A percentile compares a stretch with the other conserved stretches of the same genome.
phyloP scores from a whole-genome alignment of 495 filamentous ascomycete species.

The Cudoniella acicularis region DNA sequence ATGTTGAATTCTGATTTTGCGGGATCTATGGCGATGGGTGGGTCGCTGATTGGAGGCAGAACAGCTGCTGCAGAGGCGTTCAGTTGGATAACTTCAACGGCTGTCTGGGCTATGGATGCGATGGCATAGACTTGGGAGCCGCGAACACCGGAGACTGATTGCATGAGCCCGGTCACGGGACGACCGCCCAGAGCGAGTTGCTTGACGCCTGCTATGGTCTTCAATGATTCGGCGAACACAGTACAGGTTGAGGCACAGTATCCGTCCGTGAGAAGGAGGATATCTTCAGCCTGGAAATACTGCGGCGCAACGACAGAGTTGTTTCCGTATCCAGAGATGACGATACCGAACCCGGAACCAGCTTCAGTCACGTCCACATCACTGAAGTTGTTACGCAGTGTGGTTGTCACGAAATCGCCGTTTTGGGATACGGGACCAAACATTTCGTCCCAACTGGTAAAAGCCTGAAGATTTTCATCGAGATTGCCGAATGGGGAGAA shows the following conservation, averaged over 20 bases:
- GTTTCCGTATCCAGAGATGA: conserved; percentile 37
- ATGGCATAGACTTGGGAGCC: conserved; percentile 20
- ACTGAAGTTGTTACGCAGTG: background rate
- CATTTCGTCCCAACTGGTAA: background rate
- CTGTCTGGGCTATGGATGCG: too few species aligned
- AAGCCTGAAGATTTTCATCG: background rate
- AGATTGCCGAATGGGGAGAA: background rate
- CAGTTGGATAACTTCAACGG: too few species aligned
- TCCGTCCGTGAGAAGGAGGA: conserved; percentile 45
- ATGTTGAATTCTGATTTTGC: background rate
- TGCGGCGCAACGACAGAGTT: conserved; percentile 28
- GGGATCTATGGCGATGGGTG: background rate
- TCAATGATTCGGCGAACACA: conserved; percentile 49
- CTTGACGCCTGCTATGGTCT: conserved; percentile 38
- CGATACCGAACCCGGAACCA: background rate
- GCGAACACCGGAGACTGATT: conserved; percentile 32
- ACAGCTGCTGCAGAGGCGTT: too few species aligned
- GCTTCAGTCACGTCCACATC: background rate
- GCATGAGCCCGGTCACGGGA: conserved; percentile 36
- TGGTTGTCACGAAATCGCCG: background rate
- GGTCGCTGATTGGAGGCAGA: background rate
- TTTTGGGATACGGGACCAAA: background rate
- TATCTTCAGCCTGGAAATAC: conserved; percentile 45
- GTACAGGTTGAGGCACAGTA: conserved; percentile 45
- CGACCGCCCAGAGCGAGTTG: conserved; percentile 44